phyloP scores from a whole-genome alignment of 2,329 filamentous ascomycete genomes.

The Hortaea sp. region DNA sequence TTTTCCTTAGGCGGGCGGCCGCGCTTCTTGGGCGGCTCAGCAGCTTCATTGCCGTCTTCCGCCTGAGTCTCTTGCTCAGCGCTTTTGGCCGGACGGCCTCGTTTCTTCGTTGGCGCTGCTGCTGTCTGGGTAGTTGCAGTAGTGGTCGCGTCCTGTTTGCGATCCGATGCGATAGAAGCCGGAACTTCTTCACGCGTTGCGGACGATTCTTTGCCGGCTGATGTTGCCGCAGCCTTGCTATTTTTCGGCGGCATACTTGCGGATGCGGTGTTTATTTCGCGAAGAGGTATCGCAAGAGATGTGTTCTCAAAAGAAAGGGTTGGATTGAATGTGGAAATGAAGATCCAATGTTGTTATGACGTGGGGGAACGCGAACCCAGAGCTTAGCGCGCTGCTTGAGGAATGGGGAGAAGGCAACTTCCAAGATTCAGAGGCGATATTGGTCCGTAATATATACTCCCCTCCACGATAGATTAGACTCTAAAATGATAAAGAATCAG shows the following conservation, averaged over 20 bases:
- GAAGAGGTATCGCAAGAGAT: too few species aligned
- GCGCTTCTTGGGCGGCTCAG: conserved; percentile 17
- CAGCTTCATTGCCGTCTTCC: conserved; percentile 1
- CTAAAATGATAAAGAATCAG: too few species aligned
- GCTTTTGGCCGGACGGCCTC: conserved; percentile 9
- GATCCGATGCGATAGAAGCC: conserved; percentile 12
- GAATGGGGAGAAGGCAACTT: too few species aligned
- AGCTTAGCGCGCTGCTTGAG: too few species aligned
- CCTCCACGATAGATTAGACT: too few species aligned
- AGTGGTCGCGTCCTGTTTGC: conserved; percentile 17
- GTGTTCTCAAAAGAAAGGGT: too few species aligned
- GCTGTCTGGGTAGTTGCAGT: conserved; percentile 13
- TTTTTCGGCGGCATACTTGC: conserved; percentile 8
- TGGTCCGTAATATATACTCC: too few species aligned
- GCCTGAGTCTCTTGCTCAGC: not conserved
- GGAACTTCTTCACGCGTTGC: not conserved
- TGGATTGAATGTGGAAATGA: too few species aligned
- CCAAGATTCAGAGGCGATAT: too few species aligned
- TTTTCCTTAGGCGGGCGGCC: conserved; percentile 11
- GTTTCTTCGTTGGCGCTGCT: conserved; percentile 15
- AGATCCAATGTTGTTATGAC: too few species aligned
- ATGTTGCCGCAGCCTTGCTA: conserved; percentile 7
- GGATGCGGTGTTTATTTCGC: not conserved
- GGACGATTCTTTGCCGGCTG: not conserved
- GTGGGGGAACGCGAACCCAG: too few species aligned